Percentiles rank a stretch among this genome's conserved stretches.
phyloP scores from a whole-genome alignment of 23 red algal species.

The Gracilaria vermiculophylla region DNA sequence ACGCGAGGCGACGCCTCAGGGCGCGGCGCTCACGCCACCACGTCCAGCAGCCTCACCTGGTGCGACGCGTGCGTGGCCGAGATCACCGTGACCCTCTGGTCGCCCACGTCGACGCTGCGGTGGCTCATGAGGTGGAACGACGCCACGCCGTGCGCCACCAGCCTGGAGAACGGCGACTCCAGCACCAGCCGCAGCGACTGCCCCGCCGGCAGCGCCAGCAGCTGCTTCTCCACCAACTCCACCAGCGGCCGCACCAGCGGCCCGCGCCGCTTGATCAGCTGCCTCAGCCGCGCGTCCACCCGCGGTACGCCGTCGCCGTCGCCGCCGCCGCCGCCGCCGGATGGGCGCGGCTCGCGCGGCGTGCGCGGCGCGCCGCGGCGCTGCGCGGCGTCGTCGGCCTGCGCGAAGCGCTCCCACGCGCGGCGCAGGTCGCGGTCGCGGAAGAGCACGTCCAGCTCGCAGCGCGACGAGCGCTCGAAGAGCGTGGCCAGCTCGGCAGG shows the following conservation, averaged over 20 bases:
- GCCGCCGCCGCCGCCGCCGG: background rate
- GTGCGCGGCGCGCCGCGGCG: background rate
- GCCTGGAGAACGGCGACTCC: background rate
- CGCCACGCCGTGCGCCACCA: constrained; percentile 52
- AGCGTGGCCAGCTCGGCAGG: background rate
- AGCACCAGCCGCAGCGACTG: constrained; percentile 10
- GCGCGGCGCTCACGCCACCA: background rate
- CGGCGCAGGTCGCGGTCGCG: background rate
- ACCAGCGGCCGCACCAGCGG: constrained; percentile 1
- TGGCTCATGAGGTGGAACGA: constrained; percentile 29
- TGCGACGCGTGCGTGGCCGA: background rate
- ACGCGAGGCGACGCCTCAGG: too few relatives aligned
- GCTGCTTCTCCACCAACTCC: constrained; percentile 2
- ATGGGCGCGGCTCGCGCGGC: too few relatives aligned
- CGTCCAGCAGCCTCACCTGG: background rate
- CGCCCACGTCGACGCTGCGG: constrained; percentile 10
- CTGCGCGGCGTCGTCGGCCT: constrained; percentile 19
- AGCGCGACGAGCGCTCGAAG: background rate
- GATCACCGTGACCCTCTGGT: constrained; percentile 43
- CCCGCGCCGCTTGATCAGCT: constrained; percentile 12
- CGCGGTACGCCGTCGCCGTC: background rate
- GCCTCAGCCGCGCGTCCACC: constrained; percentile 30
- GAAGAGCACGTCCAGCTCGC: background rate
- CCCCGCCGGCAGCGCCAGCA: constrained; percentile 12
- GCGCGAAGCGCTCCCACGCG: constrained; percentile 14